These are phyloP conservation scores for Plectosphaerella cucumerina DNA, from an alignment of 2,329 filamentous ascomycete species.

Conservation along the genomic window DNA sequence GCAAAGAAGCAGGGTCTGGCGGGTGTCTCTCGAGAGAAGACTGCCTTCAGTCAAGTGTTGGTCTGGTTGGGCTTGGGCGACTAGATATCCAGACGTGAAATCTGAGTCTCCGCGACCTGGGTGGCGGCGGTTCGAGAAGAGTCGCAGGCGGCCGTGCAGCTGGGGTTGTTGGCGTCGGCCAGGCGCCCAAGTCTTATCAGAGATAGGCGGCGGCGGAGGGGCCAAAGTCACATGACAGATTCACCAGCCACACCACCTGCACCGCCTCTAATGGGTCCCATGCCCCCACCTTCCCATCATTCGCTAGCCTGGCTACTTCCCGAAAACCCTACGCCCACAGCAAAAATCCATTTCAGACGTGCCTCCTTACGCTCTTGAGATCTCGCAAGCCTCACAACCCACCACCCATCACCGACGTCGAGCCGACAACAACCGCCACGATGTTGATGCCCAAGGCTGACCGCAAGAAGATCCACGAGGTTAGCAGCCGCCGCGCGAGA, in stretches of 20 bases:
- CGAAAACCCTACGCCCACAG: constrained; percentile 29
- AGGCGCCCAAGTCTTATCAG: too few species aligned
- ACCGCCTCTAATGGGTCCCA: background rate
- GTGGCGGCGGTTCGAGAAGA: too few species aligned
- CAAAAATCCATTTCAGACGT: constrained; percentile 35
- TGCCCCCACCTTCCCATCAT: background rate
- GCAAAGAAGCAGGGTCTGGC: too few species aligned
- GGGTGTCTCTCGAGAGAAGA: too few species aligned
- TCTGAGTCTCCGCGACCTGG: too few species aligned
- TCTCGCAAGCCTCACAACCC: constrained; percentile 26
- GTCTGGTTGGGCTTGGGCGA: too few species aligned
- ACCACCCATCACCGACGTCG: constrained; percentile 45
- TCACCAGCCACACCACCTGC: background rate
- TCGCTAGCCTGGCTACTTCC: background rate
- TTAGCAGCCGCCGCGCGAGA: constrained; percentile 16
- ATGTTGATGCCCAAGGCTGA: constrained; percentile 99
- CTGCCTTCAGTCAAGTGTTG: too few species aligned
- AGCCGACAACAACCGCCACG: constrained; percentile 54
- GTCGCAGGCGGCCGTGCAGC: too few species aligned
- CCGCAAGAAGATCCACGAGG: constrained; percentile 99
- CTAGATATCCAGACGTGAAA: too few species aligned
- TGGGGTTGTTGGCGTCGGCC: too few species aligned
- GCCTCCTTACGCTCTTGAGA: constrained; percentile 15
- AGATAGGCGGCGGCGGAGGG: too few species aligned
- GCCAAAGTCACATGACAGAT: background rate